Conservation (phyloP, 169 alveolate genomes). For the Amoebophrya sp. region DNA sequence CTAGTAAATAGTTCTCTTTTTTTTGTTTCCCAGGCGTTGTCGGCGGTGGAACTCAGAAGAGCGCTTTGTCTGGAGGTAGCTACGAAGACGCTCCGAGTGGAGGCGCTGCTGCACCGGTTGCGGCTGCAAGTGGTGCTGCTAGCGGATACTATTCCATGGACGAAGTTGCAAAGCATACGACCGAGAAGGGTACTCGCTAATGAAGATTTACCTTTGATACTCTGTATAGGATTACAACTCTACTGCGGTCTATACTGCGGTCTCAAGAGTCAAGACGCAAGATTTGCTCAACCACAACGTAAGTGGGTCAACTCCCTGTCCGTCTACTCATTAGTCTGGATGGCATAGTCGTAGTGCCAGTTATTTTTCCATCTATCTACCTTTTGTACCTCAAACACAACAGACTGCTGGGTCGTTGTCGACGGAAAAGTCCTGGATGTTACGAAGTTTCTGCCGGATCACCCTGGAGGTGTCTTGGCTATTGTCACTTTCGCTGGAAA, state of each 20-base stretch:
- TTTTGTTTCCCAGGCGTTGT: not conserved
- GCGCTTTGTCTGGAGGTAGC: conserved; percentile 31
- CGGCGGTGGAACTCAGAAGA: conserved; percentile 37
- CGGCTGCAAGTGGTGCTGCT: conserved; percentile 35
- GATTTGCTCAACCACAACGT: no score
- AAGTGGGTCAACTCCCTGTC: no score
- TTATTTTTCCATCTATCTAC: no score
- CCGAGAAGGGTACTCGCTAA: conserved; percentile 50
- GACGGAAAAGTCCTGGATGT: conserved; percentile 63
- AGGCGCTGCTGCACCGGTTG: conserved; percentile 30
- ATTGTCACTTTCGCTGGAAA: conserved; percentile 32
- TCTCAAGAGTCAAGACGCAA: no score
- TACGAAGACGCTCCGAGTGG: conserved; percentile 32
- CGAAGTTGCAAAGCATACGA: conserved; percentile 58
- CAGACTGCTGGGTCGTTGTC: conserved; percentile 56
- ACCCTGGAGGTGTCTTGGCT: conserved; percentile 60
- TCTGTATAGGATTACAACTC: no score
- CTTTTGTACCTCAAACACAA: no score
- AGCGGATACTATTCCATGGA: conserved; percentile 38
- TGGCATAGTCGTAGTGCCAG: no score
- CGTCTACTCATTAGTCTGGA: no score
- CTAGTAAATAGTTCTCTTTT: not conserved
- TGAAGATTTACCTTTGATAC: no score
- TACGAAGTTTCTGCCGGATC: conserved; percentile 56
- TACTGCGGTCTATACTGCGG: no score